Base-by-base conservation (phyloP, 768 basidiomycete genomes). In the Gloeostereum incarnatum region DNA sequence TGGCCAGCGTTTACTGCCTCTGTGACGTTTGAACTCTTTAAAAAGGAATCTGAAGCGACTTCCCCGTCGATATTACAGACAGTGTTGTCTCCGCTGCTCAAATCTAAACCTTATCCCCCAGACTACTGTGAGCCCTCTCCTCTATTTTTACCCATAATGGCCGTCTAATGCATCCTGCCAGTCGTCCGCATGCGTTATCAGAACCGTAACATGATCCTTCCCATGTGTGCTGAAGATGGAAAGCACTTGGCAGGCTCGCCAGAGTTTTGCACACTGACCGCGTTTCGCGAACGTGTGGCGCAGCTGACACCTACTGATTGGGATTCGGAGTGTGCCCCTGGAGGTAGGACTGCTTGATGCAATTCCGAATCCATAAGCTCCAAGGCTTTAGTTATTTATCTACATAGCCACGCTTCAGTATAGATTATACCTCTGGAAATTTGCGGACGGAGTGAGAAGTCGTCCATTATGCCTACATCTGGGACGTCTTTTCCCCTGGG, bases 1-100 rank as follows among this genome's bases (percentile, higher is more conserved):
- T 86, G 84, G 83, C 81, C 80, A 5, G 70, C 80, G 3, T 86
- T 86, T 56, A 80, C 82, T 1, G 76, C 81, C 1, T 72, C 77
- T 0, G 66, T 87, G 23, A 79, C 79, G 0, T 82, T 86, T 49
- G 85, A 87, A 52, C 66, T 87, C 7, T 86, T 83, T 62, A 70
- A 65, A 46, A 64, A 60, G 45, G 25, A 47, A 18, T 21, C 25
- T 5, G 45, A 45, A 11, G 32, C 41, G 5, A 40, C 31, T 33
- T 35, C 51, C 7, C 40, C 44, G 9, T 50, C 45, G n/a, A 46
- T 52, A 25, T 53, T 61, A 5, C 74, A 73, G 44, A 48, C 47
- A 7, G 34, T 75, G 27, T 45, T 77, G 10, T 56, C 60, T n/a
- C 54, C 59, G n/a, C 56, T 60, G 4, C 49, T 74, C 41, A 51